A percentile compares a stretch with the other conserved stretches of the same genome.
Conservation (phyloP, 805 yeast genomes). For the Candida nanaspora region DNA sequence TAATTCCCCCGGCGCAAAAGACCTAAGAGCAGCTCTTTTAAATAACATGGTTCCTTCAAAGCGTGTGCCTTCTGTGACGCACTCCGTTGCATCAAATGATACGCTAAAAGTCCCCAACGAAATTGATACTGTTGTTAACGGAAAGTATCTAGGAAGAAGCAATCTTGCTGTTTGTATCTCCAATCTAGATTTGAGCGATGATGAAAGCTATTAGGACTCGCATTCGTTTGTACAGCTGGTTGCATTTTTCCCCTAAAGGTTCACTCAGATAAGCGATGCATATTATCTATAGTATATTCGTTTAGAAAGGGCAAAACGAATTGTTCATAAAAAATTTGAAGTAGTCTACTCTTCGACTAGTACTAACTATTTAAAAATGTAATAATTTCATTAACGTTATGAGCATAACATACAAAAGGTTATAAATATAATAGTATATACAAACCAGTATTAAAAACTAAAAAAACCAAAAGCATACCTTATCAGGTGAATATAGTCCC, state of each 20-base stretch:
- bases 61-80: neutral
- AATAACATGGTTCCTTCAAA: slow-evolving; percentile 1
- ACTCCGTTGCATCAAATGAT: neutral
- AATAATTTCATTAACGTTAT: neutral
- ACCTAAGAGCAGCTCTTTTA: slow-evolving; percentile 26
- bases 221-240: no score
- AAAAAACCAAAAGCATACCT: neutral
- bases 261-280: no score
- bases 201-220: neutral
- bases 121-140: neutral
- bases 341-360: no score
- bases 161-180: slow-evolving; percentile 16
- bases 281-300: no score
- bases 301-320: no score
- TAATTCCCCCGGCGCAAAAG: slow-evolving; percentile 28
- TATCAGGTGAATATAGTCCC: no score
- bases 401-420: neutral
- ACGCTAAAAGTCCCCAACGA: neutral
- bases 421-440: neutral
- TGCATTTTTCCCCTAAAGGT: no score
- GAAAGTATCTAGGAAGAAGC: slow-evolving; percentile 5
- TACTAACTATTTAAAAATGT: neutral
- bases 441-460: neutral
- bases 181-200: slow-evolving; percentile 15
- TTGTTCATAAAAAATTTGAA: no score